phyloP scores from a whole-genome alignment of 2,329 filamentous ascomycete genomes.

The Aspergillus ruber region DNA sequence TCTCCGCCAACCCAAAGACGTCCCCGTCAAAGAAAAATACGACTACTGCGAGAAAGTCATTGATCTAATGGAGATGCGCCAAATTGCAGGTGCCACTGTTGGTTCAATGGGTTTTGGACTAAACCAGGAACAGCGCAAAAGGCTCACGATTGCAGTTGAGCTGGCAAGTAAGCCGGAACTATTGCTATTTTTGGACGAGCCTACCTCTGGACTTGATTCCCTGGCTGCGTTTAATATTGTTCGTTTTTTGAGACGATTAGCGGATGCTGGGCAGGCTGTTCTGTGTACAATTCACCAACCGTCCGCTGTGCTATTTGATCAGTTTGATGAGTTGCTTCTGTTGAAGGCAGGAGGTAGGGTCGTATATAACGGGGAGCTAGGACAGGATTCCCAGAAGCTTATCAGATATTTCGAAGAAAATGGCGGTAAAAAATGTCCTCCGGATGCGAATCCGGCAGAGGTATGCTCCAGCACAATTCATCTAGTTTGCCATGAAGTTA shows the following conservation, averaged over 20 bases:
- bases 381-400: slow-evolving; percentile 65
- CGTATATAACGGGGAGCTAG: slow-evolving; percentile 82
- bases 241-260: slow-evolving; percentile 55
- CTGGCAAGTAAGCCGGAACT: slow-evolving; percentile 54
- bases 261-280: slow-evolving; percentile 76
- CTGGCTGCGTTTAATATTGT: slow-evolving; percentile 62
- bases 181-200: slow-evolving; percentile 59
- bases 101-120: slow-evolving; percentile 55
- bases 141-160: slow-evolving; percentile 59
- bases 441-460: slow-evolving; percentile 65
- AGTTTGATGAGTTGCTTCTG: slow-evolving; percentile 76
- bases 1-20: slow-evolving; percentile 54
- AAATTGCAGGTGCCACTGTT: slow-evolving; percentile 60
- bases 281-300: slow-evolving; percentile 90
- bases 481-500: too few relatives aligned
- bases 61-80: slow-evolving; percentile 62
- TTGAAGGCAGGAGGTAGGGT: slow-evolving; percentile 71
- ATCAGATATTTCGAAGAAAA: slow-evolving; percentile 63
- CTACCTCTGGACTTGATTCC: slow-evolving; percentile 61
- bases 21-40: slow-evolving; percentile 56
- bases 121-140: slow-evolving; percentile 61
- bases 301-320: slow-evolving; percentile 77
- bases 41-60: slow-evolving; percentile 63
- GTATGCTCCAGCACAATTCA: too few relatives aligned
- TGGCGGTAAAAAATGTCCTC: slow-evolving; percentile 54